A percentile compares a stretch with the other conserved stretches of the same genome.
Conservation (phyloP, 805 yeast genomes). For the Kluyveromyces siamensis region DNA sequence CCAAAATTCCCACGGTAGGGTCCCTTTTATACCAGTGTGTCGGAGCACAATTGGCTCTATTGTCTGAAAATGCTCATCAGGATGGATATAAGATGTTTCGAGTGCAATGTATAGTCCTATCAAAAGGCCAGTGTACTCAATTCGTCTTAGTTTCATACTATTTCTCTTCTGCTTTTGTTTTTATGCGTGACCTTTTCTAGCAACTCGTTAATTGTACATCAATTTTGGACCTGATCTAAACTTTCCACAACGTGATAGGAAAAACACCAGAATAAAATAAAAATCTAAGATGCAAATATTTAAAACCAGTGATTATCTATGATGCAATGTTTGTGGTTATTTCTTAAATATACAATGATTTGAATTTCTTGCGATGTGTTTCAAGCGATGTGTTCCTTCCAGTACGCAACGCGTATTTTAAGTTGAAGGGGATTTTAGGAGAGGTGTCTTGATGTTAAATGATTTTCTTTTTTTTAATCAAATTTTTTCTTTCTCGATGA, state of each 20-base stretch:
- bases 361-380: too few relatives aligned
- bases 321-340: too few relatives aligned
- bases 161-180: not conserved
- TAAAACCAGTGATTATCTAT: too few relatives aligned
- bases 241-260: too few relatives aligned
- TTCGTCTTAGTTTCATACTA: constrained; percentile 3
- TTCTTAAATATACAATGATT: too few relatives aligned
- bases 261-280: too few relatives aligned
- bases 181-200: not conserved
- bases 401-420: too few relatives aligned
- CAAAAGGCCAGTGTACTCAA: constrained; percentile 12
- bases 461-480: not conserved
- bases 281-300: too few relatives aligned
- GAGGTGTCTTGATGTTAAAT: not conserved
- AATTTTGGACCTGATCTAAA: too few relatives aligned
- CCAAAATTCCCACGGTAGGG: constrained; percentile 79
- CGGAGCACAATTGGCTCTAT: constrained; percentile 49
- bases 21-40: constrained; percentile 11
- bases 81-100: constrained; percentile 83
- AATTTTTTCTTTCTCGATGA: not conserved
- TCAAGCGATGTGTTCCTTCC: too few relatives aligned
- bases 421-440: not conserved
- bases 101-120: constrained; percentile 44
- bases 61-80: constrained; percentile 96
- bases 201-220: not conserved